Base-by-base conservation (phyloP, 768 basidiomycete genomes). In the Gymnopilus dilepis region DNA sequence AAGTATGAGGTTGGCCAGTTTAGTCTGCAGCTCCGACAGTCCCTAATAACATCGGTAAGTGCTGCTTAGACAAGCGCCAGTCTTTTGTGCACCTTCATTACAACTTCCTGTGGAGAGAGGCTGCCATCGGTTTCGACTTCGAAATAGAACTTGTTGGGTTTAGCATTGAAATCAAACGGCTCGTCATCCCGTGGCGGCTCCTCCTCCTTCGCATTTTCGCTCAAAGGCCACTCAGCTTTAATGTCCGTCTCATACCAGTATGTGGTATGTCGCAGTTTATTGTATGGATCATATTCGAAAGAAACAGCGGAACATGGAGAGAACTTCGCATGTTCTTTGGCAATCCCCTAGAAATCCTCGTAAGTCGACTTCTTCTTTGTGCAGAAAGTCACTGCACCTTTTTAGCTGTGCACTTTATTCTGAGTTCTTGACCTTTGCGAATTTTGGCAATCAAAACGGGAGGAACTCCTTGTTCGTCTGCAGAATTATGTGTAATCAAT, bases 241-340 rank as follows among this genome's bases (percentile, higher is more conserved):
- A 85, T 81, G 67, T 95, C 88, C 22, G 80, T 83, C 75, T 99
- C 97, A 71, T 82, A 94, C 97, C 97, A 99, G 74, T 97, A 87
- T 2, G 91, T 87, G 3, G 97, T 99, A 76, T 99, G 97, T 56
- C 95, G 87, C 31, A 99, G 82, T 74, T 95, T 95, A 78, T 99
- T 99, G 80, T 98, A 85, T 12, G 97, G 97, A 75, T 99, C 97
- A 65, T 99, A 99, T 78, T 99, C 97, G 65, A 97, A 99, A 7
- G 90, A 87, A 17, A 99, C 89, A 7, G 97, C 95, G 1, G 95
- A 92, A 62, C 95, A 92, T 12, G 97, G 97, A 0, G 95, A 97
- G 94, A 97, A 99, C 77, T 99, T 99, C 12, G 97, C 95, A 72
- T 99, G 97, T 73, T 97, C 95, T 80, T 98, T 98, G 3, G 97